A percentile compares a stretch with the other conserved stretches of the same genome.
Conservation (phyloP, 2,329 filamentous ascomycete genomes). For the Alternaria ethzedia region DNA sequence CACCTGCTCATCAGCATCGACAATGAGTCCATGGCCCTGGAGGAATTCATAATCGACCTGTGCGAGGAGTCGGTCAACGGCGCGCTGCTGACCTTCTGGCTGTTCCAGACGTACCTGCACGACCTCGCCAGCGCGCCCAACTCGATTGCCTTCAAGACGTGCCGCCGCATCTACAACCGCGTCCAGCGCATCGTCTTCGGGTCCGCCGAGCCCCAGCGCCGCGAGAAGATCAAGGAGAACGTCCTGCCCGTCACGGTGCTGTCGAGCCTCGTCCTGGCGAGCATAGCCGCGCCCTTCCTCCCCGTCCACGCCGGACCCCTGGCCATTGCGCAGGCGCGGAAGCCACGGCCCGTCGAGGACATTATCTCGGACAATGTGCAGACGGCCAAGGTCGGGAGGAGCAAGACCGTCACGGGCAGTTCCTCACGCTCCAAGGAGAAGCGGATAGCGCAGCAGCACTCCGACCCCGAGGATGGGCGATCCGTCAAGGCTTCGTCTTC, state of each 20-base stretch:
- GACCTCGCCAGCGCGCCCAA: constrained; percentile 78
- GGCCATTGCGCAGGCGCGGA: constrained; percentile 80
- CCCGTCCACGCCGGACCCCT: constrained; percentile 81
- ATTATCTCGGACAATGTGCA: constrained; percentile 65
- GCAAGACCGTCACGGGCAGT: constrained; percentile 68
- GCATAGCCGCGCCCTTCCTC: constrained; percentile 75
- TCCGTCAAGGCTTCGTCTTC: constrained; percentile 49
- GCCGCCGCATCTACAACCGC: constrained; percentile 83
- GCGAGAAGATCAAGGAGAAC: constrained; percentile 83
- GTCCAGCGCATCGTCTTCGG: constrained; percentile 89
- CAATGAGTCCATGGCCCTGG: constrained; percentile 89
- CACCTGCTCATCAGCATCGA: constrained; percentile 87
- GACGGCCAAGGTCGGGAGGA: constrained; percentile 66
- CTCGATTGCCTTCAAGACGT: constrained; percentile 80
- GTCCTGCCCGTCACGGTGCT: constrained; percentile 79
- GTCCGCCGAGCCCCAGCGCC: constrained; percentile 69
- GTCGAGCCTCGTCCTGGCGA: constrained; percentile 79
- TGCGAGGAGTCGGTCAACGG: constrained; percentile 89
- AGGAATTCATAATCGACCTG: constrained; percentile 84
- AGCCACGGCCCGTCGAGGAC: constrained; percentile 69
- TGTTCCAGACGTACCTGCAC: constrained; percentile 86
- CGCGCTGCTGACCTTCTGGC: constrained; percentile 84
- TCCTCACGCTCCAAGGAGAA: constrained; percentile 53
- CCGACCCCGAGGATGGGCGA: constrained; percentile 46
- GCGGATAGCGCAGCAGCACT: constrained; percentile 45